These are phyloP conservation scores for Solanum dulcamara DNA, from an alignment of 257 asterid genomes.

Conservation along the genomic window DNA sequence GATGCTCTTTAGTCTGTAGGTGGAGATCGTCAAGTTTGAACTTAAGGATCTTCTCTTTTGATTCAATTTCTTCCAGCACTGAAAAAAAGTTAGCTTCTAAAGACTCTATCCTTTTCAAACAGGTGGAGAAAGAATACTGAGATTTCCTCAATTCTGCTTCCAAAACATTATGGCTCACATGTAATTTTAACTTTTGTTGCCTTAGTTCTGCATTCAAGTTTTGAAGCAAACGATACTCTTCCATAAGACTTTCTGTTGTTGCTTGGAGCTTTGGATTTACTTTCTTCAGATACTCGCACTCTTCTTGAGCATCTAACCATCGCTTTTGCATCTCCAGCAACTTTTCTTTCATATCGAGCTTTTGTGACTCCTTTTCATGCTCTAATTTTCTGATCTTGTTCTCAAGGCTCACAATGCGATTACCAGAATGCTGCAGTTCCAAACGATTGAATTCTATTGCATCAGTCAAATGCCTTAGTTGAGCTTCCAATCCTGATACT, in stretches of 20 bases:
- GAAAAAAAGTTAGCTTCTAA: constrained; percentile 5
- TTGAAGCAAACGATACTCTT: constrained; percentile 25
- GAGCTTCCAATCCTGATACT: constrained; percentile 48
- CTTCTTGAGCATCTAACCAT: constrained; percentile 29
- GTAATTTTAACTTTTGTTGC: constrained; percentile 20
- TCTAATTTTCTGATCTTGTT: constrained; percentile 17
- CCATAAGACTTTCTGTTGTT: constrained; percentile 27
- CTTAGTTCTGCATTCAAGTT: constrained; percentile 22
- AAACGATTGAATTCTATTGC: constrained; percentile 14
- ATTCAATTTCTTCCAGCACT: constrained; percentile 4
- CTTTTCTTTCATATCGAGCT: constrained; percentile 13
- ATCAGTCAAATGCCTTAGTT: constrained; percentile 27
- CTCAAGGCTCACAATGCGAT: constrained; percentile 7
- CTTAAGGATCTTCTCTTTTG: constrained; percentile 5
- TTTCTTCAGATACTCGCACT: constrained; percentile 20
- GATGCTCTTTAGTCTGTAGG: not conserved
- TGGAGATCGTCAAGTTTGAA: not conserved
- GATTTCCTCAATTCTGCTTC: constrained; percentile 24
- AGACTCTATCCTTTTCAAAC: constrained; percentile 4
- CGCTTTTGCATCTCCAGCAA: constrained; percentile 18
- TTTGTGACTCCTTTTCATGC: constrained; percentile 19
- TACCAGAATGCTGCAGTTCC: constrained; percentile 25
- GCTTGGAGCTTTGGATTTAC: constrained; percentile 25
- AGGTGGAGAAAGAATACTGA: constrained; percentile 8
- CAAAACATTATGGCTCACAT: constrained; percentile 11